phyloP scores from a whole-genome alignment of 2,329 filamentous ascomycete genomes.

The Aspergillaceae sp. region DNA sequence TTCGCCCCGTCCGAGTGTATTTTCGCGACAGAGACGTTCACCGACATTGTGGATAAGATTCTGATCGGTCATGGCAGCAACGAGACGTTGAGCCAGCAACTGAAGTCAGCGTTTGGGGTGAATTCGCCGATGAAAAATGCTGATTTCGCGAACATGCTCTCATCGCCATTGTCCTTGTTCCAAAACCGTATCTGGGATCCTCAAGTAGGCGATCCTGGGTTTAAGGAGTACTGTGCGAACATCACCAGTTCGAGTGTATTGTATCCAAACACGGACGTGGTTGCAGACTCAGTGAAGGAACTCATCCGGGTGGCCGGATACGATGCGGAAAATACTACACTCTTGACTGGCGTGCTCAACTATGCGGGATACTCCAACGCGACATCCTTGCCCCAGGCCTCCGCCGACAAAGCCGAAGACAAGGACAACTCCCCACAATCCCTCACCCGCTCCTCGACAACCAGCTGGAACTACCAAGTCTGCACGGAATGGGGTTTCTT shows the following conservation, averaged over 20 bases:
- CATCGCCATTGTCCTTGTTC: conserved; percentile 43
- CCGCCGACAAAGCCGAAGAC: not conserved
- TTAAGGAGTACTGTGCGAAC: conserved; percentile 49
- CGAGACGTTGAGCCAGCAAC: conserved; percentile 31
- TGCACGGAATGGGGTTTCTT: conserved; percentile 66
- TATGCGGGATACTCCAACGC: conserved; percentile 48
- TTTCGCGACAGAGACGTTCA: conserved; percentile 52
- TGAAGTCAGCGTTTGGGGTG: conserved; percentile 49
- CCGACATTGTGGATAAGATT: conserved; percentile 52
- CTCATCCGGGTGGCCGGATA: conserved; percentile 9
- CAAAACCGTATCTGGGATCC: conserved; percentile 56
- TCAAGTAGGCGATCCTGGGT: conserved; percentile 39
- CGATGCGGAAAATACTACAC: conserved; percentile 26
- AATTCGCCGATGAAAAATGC: conserved; percentile 9
- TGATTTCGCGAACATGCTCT: conserved; percentile 21
- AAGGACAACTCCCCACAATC: no score
- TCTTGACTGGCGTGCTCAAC: conserved; percentile 49
- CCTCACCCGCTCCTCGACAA: conserved; percentile 14
- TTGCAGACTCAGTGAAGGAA: conserved; percentile 14
- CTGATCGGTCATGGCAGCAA: conserved; percentile 41
- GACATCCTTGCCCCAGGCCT: conserved; percentile 28
- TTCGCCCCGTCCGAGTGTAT: conserved; percentile 57
- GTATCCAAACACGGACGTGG: conserved; percentile 32
- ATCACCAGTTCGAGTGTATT: conserved; percentile 41
- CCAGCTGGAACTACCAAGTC: conserved; percentile 52